Conservation (phyloP, 176 grass and related monocot genomes). For the Guadua angustifolia region DNA sequence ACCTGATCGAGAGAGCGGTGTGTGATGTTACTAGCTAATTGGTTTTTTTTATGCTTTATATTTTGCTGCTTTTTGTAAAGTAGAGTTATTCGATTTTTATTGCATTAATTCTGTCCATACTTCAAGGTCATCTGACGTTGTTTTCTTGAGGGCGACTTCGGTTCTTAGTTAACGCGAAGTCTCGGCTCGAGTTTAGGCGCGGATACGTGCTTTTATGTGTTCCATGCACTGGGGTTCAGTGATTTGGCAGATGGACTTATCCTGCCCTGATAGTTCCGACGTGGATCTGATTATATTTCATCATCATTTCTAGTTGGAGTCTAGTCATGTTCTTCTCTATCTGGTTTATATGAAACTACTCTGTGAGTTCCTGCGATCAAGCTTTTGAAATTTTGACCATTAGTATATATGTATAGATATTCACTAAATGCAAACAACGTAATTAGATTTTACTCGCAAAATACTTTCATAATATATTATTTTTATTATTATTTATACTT, state of each 20-base stretch:
- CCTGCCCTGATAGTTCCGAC: not conserved
- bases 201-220: not conserved
- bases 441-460: too few relatives aligned
- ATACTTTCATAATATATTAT: too few relatives aligned
- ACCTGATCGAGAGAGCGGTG: constrained; percentile 23
- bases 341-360: too few relatives aligned
- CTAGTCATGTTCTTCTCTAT: not conserved
- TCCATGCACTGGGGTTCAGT: not conserved
- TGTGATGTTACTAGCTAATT: constrained; percentile 4
- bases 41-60: not conserved
- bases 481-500: too few relatives aligned
- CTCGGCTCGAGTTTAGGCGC: not conserved
- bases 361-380: too few relatives aligned
- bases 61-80: constrained; percentile 21
- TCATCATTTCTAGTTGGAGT: constrained; percentile 23
- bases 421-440: too few relatives aligned
- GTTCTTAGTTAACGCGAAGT: not conserved
- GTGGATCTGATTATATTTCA: not conserved
- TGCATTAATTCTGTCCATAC: constrained; percentile 45
- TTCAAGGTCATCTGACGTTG: constrained; percentile 33
- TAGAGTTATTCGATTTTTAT: constrained; percentile 36
- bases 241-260: constrained; percentile 9
- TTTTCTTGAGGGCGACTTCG: constrained; percentile 41
- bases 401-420: too few relatives aligned
- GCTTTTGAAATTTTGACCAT: too few relatives aligned